Base-by-base conservation (phyloP, 495 filamentous ascomycete species). In the Talaromyces borbonicus region DNA sequence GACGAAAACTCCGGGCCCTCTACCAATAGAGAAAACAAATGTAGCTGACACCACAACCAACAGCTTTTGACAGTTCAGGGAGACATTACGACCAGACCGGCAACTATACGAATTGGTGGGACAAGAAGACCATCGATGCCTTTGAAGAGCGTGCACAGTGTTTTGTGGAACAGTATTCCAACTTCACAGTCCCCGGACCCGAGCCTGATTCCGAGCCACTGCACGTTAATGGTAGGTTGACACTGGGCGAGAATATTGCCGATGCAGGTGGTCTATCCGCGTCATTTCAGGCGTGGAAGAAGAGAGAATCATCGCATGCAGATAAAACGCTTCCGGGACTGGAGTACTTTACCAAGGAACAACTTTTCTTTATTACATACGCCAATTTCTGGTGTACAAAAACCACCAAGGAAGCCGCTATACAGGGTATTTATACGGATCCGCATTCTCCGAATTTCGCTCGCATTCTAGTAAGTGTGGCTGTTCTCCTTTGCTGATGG, bases 181-280 rank as follows among this genome's bases (percentile, higher is more conserved):
- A 81, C 8, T 85, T 74, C 51, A 78, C 75, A 2, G 74, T 85
- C 8, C 62, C 69, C 8, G 75, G 72, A 0, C 58, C 61, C 5
- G 64, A 75, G 24, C 72, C 67, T 19, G 65, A 75, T 20, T 74
- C 67, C 23, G 69, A 79, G 50, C 63, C 71, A 5, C 66, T 80
- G 1, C 77, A 85, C 54, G 78, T 85, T 45, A 85, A 84, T 49
- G 84, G 83, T 26, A 62, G 62, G 15, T 61, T 81, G 20, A 87
- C 84, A 0, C 66, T 85, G 3, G 82, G 80, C 15, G 84, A 88
- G 66, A 87, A 87, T 54, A 83, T 87, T 42, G 81, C 83, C 3
- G 84, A 88, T 57, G 82, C 83, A 1, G 84, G 83, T 25, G 84
- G 84, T 5, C 52, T 89, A 15, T 65, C 69, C 22, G 80, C 80